Percentiles rank a stretch among this genome's conserved stretches.
Evolutionary conservation across 371 early-diverging fungal genomes (phyloP).

Genomic region (Sporodiniella umbellata): DNA sequence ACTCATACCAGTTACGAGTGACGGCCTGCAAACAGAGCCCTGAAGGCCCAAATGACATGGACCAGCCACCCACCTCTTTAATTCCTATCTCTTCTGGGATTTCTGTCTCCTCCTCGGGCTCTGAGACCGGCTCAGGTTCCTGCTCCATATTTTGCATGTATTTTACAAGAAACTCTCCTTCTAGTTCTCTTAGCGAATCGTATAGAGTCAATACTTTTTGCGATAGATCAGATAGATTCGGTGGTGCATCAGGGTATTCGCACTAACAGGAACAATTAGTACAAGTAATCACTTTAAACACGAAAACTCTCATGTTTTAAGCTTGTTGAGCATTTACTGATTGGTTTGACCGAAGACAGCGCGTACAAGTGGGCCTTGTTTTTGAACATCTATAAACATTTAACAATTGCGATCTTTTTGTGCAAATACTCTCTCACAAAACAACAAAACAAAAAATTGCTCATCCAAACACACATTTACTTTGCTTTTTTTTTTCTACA

Average conservation of each 20-base stretch:
- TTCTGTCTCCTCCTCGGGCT: not conserved
- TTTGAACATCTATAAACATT: slow-evolving; percentile 43
- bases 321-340: no score
- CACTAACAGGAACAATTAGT: no score
- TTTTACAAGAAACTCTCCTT: slow-evolving; percentile 38
- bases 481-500: slow-evolving; percentile 56
- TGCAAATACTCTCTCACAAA: no score
- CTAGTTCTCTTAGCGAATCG: slow-evolving; percentile 37
- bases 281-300: no score
- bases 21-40: slow-evolving; percentile 38
- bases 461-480: slow-evolving; percentile 14
- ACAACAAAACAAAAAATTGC: no score
- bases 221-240: slow-evolving; percentile 43
- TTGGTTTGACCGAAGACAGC: slow-evolving; percentile 48
- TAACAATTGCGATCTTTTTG: no score
- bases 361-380: slow-evolving; percentile 46
- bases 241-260: slow-evolving; percentile 53
- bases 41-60: slow-evolving; percentile 29
- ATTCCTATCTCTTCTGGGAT: not conserved
- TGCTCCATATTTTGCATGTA: slow-evolving; percentile 21
- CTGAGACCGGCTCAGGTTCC: not conserved
- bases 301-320: no score
- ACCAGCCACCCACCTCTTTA: slow-evolving; percentile 30
- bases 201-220: slow-evolving; percentile 44
- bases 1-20: slow-evolving; percentile 25